phyloP scores from a whole-genome alignment of 345 rosid species.

The Populus davidiana region DNA sequence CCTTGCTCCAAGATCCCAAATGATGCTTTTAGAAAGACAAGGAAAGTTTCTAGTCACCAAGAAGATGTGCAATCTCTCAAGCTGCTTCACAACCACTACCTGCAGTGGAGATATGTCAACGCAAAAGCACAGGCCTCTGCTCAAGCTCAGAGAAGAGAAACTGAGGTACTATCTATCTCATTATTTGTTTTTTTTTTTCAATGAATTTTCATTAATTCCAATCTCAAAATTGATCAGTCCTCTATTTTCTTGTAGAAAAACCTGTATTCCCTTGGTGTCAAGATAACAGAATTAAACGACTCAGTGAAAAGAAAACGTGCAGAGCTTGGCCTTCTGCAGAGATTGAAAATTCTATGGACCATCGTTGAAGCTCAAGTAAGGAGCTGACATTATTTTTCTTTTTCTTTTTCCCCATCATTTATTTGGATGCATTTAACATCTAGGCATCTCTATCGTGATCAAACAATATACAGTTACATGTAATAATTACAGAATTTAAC shows the following conservation, averaged over 20 bases:
- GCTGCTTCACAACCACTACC: conserved; percentile 63
- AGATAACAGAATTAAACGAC: conserved; percentile 53
- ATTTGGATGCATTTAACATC: not conserved
- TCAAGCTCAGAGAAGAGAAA: conserved; percentile 55
- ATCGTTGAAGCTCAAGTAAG: conserved; percentile 76
- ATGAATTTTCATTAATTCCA: not conserved
- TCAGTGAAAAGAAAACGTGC: conserved; percentile 60
- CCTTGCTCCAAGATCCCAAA: conserved; percentile 36
- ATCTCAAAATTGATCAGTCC: not conserved
- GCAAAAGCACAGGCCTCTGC: conserved; percentile 59
- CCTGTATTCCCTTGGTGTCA: conserved; percentile 53
- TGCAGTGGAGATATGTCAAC: conserved; percentile 88
- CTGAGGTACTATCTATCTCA: conserved; percentile 46
- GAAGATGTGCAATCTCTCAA: conserved; percentile 59
- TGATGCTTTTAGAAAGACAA: conserved; percentile 40
- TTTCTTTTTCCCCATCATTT: not conserved
- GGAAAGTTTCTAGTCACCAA: conserved; percentile 49
- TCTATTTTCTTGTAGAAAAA: conserved; percentile 44
- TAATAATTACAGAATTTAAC: not conserved
- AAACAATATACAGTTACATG: not conserved
- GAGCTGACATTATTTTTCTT: not conserved
- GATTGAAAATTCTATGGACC: conserved; percentile 40
- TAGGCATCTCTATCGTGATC: not conserved
- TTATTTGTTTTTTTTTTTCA: not conserved
- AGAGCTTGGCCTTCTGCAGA: conserved; percentile 45